Base-by-base conservation (phyloP, 208 protist species). In the Leishmania amazonensis region DNA sequence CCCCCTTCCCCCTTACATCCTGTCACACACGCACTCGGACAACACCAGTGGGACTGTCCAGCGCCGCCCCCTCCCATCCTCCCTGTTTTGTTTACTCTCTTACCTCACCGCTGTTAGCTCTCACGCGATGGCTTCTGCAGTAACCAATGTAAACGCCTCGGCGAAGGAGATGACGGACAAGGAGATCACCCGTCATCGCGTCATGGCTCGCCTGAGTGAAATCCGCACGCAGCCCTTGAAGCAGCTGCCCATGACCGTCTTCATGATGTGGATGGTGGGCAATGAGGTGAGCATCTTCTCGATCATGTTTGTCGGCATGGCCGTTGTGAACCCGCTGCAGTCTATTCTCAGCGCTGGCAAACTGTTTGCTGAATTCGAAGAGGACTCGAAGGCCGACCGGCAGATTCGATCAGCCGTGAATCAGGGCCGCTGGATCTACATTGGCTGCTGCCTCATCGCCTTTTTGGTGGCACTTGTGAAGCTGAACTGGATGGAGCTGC, bases 261-360 rank as follows among this genome's bases (percentile, higher is more conserved):
- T 97, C 83, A 91, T 96, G 88, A 94, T 97, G 92, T 97, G 89
- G 88, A 97, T 97, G 94, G 91, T 95, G 4, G 94, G 94, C 72
- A 97, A 97, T 78, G 91, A 95, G 15, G 89, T 97, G 21, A 94
- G 90, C 80, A 95, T 97, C 58, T 97, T 96, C 82, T 94, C 94
- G 65, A 97, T 97, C 83, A 96, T 97, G 91, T 96, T 97, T 84
- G 90, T 96, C 42, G 92, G 94, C 78, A 96, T 95, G 92, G 94
- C 94, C 6, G 90, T 97, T 71, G 86, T 93, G 24, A 94, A 88
- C 83, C 94, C 94, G 19, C 77, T 97, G 51, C 87, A 92, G 80
- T 84, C 78, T 42, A 93, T 97, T n/a, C 72, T 93, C 58, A 80
- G 80, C 31, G 86, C 84, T 38, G 70, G 77, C 54, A 91, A 87